Base-by-base conservation (phyloP, 768 basidiomycete species). In the Amanita jacksonii region DNA sequence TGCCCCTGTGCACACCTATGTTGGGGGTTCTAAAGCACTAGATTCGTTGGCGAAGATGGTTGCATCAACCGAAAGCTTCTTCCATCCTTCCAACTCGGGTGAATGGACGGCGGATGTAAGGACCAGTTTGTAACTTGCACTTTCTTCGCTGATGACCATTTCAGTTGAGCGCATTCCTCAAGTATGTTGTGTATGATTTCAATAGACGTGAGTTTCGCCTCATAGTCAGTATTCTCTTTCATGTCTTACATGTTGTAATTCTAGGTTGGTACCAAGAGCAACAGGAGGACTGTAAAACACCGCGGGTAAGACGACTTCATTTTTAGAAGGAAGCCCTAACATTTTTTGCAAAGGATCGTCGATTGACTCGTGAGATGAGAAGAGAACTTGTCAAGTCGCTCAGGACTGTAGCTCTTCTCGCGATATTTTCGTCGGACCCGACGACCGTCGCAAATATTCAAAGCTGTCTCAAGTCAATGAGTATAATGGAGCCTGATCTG, bases 41-140 rank as follows among this genome's bases (percentile, higher is more conserved):
- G 89, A 92, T 57, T 85, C 88, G 6, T 64, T 94, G n/a, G 79
- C 78, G 8, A 81, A 81, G 58, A 65, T 94, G 49, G 79, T 94
- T 51, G 85, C 85, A 5, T 88, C 87, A 4, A 85, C 80, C 20
- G 91, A 94, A 60, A 81, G 80, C 45, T 91, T 90, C 65, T 94
- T 92, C 64, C 90, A 92, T 57, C 90, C 90, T 0, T 81, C 81
- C 8, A 91, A 89, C 55, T 85, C 85, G 1, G 89, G 89, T 7
- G 68, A 74, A 8, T 91, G 87, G 83, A 87, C 87, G 3, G 63
- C 71, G 41, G 81, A 85, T 66, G 81, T 82, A 62, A 47, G 73
- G 62, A 24, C 4, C 18, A 20, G 37, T 32, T 32, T 45, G n/a
- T 28, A 40, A 37, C 16, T 20, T 6, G 9, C 22, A 25, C 22